These are phyloP conservation scores for Phytopythium aichiense DNA, from an alignment of 352 stramenopile genomes.

Conservation along the genomic window DNA sequence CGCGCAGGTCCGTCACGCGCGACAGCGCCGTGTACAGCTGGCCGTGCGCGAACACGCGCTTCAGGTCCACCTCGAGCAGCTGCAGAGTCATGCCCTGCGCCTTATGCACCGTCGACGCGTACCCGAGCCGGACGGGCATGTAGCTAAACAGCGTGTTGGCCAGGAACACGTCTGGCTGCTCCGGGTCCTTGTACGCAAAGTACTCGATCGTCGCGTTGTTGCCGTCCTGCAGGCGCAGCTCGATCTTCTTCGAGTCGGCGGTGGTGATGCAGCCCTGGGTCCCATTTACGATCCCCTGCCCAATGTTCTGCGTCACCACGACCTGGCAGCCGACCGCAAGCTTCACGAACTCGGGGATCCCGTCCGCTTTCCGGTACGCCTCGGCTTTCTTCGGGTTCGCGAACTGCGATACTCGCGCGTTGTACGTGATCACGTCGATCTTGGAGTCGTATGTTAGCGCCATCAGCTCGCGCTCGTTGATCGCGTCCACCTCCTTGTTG, in stretches of 20 bases:
- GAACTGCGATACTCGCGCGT: conserved; percentile 4
- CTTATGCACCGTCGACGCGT: conserved; percentile 12
- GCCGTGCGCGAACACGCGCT: conserved; percentile 8
- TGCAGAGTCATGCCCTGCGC: conserved; percentile 10
- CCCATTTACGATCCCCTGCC: conserved; percentile 5
- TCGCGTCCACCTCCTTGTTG: conserved; percentile 10
- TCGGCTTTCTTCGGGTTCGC: conserved; percentile 10
- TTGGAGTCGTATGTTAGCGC: neutral
- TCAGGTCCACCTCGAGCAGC: conserved; percentile 10
- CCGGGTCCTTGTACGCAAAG: conserved; percentile 11
- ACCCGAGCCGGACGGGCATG: conserved; percentile 10
- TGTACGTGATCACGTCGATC: conserved; percentile 6
- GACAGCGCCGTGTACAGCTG: conserved; percentile 12
- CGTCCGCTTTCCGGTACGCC: conserved; percentile 7
- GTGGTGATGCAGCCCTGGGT: conserved; percentile 8
- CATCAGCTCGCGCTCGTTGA: conserved; percentile 8
- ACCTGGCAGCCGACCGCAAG: conserved; percentile 8
- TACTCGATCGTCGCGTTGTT: conserved; percentile 10
- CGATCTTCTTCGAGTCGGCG: conserved; percentile 4
- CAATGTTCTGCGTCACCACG: conserved; percentile 9
- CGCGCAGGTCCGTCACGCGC: conserved; percentile 9
- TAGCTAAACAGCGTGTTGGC: conserved; percentile 10
- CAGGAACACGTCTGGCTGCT: conserved; percentile 8
- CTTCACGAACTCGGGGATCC: conserved; percentile 6
- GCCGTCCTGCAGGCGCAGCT: conserved; percentile 7